These are phyloP conservation scores for Trichomonascaceae sp. DNA, from an alignment of 1,139 yeast species.

Conservation along the genomic window DNA sequence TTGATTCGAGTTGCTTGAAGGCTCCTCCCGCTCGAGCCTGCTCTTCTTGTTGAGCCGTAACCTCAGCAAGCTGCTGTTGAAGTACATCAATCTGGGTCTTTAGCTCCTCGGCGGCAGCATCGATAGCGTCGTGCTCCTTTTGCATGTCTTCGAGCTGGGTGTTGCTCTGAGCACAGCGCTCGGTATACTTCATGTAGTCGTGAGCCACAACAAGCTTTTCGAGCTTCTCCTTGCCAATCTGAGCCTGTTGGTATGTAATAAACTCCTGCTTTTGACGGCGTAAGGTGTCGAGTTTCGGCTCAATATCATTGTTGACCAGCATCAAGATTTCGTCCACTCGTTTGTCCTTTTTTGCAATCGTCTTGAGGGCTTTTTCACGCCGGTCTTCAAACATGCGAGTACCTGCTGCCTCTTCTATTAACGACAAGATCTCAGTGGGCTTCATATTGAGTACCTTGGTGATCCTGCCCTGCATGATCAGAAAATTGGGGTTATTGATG, in stretches of 20 bases:
- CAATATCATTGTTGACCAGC: constrained; percentile 73
- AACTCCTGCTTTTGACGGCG: constrained; percentile 71
- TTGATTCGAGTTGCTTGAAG: constrained; percentile 45
- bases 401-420: constrained; percentile 98
- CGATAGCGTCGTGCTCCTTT: constrained; percentile 9
- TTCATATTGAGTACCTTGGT: constrained; percentile 96
- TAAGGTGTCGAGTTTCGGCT: constrained; percentile 76
- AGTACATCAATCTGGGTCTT: constrained; percentile 45
- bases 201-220: constrained; percentile 67
- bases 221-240: constrained; percentile 64
- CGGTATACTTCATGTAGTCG: constrained; percentile 40
- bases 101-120: constrained; percentile 31
- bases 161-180: constrained; percentile 20
- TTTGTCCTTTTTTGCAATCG: constrained; percentile 82
- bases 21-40: constrained; percentile 53
- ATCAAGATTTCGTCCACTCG: constrained; percentile 67
- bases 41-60: constrained; percentile 41
- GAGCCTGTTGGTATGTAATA: constrained; percentile 76
- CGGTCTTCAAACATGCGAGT: constrained; percentile 92
- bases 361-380: constrained; percentile 80
- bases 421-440: constrained; percentile 74
- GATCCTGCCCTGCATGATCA: constrained; percentile 97
- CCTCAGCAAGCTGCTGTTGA: constrained; percentile 45
- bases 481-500: constrained; percentile 90
- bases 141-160: constrained; percentile 21